Conservation (phyloP, 768 basidiomycete species). For the Tylopilus plumbeoviolaceoides region DNA sequence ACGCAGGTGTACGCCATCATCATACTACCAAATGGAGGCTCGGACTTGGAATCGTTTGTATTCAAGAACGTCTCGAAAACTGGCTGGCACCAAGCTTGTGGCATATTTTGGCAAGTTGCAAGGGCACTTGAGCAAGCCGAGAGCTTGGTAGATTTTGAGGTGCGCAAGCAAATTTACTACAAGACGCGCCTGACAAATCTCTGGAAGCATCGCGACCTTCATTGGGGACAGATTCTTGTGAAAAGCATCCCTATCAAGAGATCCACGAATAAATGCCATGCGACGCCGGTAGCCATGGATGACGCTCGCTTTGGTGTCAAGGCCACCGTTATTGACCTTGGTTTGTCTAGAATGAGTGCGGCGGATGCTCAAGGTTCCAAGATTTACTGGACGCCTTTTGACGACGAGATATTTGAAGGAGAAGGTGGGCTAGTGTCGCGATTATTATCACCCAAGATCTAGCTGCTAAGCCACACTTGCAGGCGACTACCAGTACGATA, state of each 20-base stretch:
- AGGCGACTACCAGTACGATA: conserved; percentile 93
- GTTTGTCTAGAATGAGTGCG: conserved; percentile 80
- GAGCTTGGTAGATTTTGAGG: conserved; percentile 80
- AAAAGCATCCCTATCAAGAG: conserved; percentile 43
- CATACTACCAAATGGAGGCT: conserved; percentile 84
- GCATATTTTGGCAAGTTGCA: conserved; percentile 88
- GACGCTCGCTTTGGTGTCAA: conserved; percentile 60
- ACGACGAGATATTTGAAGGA: conserved; percentile 88
- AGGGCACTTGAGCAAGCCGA: conserved; percentile 79
- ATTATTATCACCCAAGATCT: not conserved
- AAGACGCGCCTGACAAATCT: not conserved
- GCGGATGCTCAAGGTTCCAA: conserved; percentile 43
- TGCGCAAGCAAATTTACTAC: conserved; percentile 33
- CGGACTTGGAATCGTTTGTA: conserved; percentile 82
- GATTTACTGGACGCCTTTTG: conserved; percentile 75
- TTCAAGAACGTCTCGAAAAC: conserved; percentile 54
- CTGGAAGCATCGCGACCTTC: conserved; percentile 92
- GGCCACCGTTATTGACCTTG: conserved; percentile 91
- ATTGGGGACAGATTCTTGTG: conserved; percentile 95
- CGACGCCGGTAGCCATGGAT: conserved; percentile 55
- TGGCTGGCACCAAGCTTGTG: conserved; percentile 85
- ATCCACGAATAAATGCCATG: conserved; percentile 31
- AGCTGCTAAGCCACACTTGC: conserved; percentile 13
- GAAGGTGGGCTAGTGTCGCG: conserved; percentile 54
- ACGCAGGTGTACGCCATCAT: conserved; percentile 87